Evolutionary conservation across 1,284 basidiomycete genomes (phyloP).

Genomic region (Trichosporon sp.): DNA sequence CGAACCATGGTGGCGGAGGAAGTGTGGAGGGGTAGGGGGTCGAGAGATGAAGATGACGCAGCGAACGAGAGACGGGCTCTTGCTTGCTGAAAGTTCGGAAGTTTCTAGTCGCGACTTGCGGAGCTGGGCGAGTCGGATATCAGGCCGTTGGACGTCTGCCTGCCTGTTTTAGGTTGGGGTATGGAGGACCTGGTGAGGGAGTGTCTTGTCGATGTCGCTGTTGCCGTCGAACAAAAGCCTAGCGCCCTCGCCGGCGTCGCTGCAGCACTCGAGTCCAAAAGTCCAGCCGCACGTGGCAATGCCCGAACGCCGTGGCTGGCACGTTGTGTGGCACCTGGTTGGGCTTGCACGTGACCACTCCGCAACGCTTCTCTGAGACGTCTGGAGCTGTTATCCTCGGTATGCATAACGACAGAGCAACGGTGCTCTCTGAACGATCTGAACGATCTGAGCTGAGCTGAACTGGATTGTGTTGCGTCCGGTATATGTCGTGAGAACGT

Average conservation of each 20-base stretch:
- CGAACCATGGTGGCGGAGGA: conserved; percentile 38
- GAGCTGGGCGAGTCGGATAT: background rate
- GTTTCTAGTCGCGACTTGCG: conserved; percentile 4
- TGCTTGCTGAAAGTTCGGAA: background rate
- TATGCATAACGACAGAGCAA: too few species aligned
- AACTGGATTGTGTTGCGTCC: too few species aligned
- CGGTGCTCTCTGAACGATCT: too few species aligned
- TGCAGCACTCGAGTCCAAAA: background rate
- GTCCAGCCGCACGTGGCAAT: conserved; percentile 1
- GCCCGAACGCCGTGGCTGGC: background rate
- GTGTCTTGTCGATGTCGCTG: background rate
- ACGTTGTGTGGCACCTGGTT: conserved; percentile 4
- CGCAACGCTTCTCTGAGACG: too few species aligned
- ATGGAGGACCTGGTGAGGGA: background rate
- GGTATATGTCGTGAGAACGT: too few species aligned
- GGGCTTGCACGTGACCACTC: background rate
- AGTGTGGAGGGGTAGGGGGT: background rate
- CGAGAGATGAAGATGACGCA: background rate
- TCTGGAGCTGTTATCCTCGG: too few species aligned
- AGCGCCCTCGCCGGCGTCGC: background rate
- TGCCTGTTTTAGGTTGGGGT: background rate
- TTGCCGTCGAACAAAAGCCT: conserved; percentile 5
- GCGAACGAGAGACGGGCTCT: conserved; percentile 15
- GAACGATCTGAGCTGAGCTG: too few species aligned
- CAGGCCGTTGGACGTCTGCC: background rate